Conservation (phyloP, 305 asterid species). For the Withania somnifera region DNA sequence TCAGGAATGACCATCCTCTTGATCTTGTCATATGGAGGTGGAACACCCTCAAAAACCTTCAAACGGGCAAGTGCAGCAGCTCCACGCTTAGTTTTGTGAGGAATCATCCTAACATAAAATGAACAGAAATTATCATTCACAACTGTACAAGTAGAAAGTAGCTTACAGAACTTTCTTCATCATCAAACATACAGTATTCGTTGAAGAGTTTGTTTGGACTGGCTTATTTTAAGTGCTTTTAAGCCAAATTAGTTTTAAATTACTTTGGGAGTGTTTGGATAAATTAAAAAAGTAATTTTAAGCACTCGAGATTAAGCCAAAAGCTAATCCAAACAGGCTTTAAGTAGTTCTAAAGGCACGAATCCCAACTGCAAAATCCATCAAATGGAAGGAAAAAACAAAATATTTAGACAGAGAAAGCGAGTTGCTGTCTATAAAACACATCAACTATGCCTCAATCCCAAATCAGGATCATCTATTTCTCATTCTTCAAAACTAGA, state of each 20-base stretch:
- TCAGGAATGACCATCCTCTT: constrained; percentile 95
- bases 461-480: neutral
- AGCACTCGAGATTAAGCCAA: too few relatives aligned
- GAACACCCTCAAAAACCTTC: constrained; percentile 87
- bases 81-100: constrained; percentile 95
- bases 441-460: neutral
- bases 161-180: neutral
- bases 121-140: neutral
- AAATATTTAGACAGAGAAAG: neutral
- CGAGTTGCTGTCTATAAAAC: neutral
- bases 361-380: neutral
- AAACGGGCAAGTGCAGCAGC: constrained; percentile 92
- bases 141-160: neutral
- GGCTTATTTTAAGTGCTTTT: too few relatives aligned
- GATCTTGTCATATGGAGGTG: constrained; percentile 90
- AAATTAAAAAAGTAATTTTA: too few relatives aligned
- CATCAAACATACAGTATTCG: too few relatives aligned
- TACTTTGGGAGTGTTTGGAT: too few relatives aligned
- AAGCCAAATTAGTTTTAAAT: too few relatives aligned
- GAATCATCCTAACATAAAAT: constrained; percentile 56
- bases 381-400: neutral
- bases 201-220: too few relatives aligned
- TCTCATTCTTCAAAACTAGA: too few relatives aligned
- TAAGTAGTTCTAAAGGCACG: neutral
- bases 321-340: too few relatives aligned